These are phyloP conservation scores for Beauveria asiatica DNA, from an alignment of 2,329 filamentous ascomycete genomes.

Conservation along the genomic window DNA sequence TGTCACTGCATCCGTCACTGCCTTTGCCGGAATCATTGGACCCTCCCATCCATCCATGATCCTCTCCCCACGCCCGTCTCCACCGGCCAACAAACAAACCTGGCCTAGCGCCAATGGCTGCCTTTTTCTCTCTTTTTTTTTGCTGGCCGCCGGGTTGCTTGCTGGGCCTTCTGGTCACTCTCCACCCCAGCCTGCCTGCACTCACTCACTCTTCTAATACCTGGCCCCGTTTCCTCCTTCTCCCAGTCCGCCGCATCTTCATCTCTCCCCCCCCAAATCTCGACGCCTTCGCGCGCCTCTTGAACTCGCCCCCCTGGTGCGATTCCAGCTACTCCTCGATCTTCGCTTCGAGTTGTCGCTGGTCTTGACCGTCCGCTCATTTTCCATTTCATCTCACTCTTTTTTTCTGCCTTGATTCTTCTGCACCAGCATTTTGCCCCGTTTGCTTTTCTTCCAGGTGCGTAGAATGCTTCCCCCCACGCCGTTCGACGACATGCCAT, in stretches of 20 bases:
- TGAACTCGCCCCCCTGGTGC: slow-evolving; percentile 33
- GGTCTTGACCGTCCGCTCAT: slow-evolving; percentile 54
- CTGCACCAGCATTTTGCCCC: slow-evolving; percentile 14
- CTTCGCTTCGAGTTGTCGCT: slow-evolving; percentile 38
- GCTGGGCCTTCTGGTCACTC: neutral
- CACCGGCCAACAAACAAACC: slow-evolving; percentile 7
- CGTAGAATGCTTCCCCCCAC: neutral
- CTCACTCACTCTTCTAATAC: neutral
- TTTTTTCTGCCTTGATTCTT: slow-evolving; percentile 18
- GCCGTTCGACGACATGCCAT: neutral
- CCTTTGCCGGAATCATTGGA: too few species aligned
- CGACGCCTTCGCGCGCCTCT: slow-evolving; percentile 9
- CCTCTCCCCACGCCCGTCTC: slow-evolving; percentile 1
- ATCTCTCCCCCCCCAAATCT: slow-evolving; percentile 15
- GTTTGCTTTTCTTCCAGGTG: slow-evolving; percentile 17
- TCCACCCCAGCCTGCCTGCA: neutral
- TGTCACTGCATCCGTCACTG: too few species aligned
- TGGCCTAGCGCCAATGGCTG: slow-evolving; percentile 1
- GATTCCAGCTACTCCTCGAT: slow-evolving; percentile 47
- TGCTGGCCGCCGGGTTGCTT: neutral
- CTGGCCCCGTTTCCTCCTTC: slow-evolving; percentile 20
- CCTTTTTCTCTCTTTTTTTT: neutral
- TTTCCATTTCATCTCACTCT: slow-evolving; percentile 25
- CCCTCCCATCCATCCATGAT: neutral
- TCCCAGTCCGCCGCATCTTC: slow-evolving; percentile 19